These are phyloP conservation scores for Fusarium vanettenii DNA, from an alignment of 2,329 filamentous ascomycete genomes.

Conservation along the genomic window DNA sequence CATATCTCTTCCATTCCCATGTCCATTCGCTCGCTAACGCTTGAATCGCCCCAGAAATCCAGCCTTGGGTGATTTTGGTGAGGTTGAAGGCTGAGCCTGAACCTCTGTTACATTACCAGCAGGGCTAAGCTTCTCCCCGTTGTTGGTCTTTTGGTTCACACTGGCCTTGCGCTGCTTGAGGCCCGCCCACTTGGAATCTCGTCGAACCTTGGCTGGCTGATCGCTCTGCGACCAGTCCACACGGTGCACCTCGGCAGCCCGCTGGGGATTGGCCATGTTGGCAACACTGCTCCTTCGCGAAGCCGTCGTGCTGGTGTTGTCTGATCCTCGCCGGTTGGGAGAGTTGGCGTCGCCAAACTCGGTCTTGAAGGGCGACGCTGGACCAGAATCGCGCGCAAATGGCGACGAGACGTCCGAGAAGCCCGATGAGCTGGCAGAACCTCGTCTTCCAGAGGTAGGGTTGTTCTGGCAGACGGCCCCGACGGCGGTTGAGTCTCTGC, in stretches of 20 bases:
- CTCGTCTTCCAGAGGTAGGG: slow-evolving; percentile 9
- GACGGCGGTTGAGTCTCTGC: slow-evolving; percentile 23
- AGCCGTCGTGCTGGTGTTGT: slow-evolving; percentile 14
- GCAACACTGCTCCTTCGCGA: slow-evolving; percentile 35
- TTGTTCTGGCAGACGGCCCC: slow-evolving; percentile 18
- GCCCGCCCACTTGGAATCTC: slow-evolving; percentile 61
- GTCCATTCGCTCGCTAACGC: slow-evolving; percentile 45
- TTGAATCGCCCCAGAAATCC: slow-evolving; percentile 60
- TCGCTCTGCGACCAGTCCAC: slow-evolving; percentile 72
- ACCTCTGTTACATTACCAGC: slow-evolving; percentile 4
- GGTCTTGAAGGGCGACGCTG: slow-evolving; percentile 28
- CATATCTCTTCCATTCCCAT: neutral
- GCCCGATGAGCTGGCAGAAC: slow-evolving; percentile 32
- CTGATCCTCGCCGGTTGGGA: slow-evolving; percentile 31
- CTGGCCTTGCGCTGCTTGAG: slow-evolving; percentile 57
- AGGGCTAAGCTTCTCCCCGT: slow-evolving; percentile 22
- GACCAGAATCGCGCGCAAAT: slow-evolving; percentile 29
- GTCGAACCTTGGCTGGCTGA: slow-evolving; percentile 52
- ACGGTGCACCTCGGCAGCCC: slow-evolving; percentile 50
- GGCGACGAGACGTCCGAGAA: slow-evolving; percentile 32
- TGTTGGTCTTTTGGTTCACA: slow-evolving; percentile 44
- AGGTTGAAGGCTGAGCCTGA: slow-evolving; percentile 7
- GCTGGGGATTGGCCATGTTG: slow-evolving; percentile 30
- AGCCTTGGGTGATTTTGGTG: slow-evolving; percentile 49
- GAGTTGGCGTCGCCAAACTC: slow-evolving; percentile 28